Evolutionary conservation across 2,329 filamentous ascomycete species (phyloP).

Genomic region (Hypoxylon sp.): DNA sequence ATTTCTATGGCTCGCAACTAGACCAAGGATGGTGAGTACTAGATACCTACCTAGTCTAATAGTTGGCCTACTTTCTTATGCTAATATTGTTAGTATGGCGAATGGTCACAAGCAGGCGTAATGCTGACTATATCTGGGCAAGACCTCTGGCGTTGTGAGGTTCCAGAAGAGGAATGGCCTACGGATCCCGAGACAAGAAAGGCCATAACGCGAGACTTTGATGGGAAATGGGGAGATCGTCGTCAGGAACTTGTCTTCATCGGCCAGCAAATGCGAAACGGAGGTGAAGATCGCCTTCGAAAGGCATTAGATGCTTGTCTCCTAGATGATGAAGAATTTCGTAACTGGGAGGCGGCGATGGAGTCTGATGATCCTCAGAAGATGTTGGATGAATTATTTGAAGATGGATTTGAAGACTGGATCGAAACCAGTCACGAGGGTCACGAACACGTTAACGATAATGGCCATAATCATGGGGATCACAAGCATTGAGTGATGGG

Average conservation of each 20-base stretch:
- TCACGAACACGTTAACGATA: conserved; percentile 50
- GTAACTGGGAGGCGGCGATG: conserved; percentile 54
- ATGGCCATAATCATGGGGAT: conserved; percentile 25
- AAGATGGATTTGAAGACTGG: conserved; percentile 55
- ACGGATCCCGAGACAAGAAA: conserved; percentile 64
- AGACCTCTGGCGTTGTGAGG: conserved; percentile 71
- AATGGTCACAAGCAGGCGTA: conserved; percentile 75
- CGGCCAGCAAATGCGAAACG: conserved; percentile 72
- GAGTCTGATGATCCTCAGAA: conserved; percentile 41
- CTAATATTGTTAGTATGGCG: conserved; percentile 60
- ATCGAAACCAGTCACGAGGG: conserved; percentile 51
- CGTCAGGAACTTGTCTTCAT: conserved; percentile 82
- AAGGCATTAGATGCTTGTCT: conserved; percentile 72
- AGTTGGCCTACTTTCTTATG: neutral
- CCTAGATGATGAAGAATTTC: conserved; percentile 71
- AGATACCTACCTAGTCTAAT: too few relatives aligned
- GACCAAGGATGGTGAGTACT: conserved; percentile 63
- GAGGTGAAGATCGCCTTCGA: conserved; percentile 60
- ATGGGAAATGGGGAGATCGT: conserved; percentile 76
- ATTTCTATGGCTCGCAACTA: conserved; percentile 71
- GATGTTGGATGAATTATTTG: conserved; percentile 49
- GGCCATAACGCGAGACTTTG: conserved; percentile 65
- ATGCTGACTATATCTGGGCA: conserved; percentile 74
- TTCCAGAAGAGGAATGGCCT: conserved; percentile 67
- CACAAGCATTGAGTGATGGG: conserved; percentile 4